Base-by-base conservation (phyloP, 148 eudicot genomes). In the Hydrangea macrophylla region DNA sequence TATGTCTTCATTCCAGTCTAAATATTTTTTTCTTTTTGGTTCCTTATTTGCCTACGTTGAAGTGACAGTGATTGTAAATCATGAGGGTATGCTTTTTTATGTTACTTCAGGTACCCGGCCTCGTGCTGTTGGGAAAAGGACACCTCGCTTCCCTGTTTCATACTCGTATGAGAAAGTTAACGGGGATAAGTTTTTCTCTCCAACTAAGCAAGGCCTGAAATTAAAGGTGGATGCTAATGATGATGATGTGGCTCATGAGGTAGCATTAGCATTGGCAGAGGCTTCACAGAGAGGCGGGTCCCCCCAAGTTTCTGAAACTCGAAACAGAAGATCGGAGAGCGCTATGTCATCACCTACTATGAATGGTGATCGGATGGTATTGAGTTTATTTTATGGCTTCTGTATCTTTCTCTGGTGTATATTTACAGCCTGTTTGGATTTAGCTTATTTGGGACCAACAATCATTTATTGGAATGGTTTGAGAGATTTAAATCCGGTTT, bases 271-370 rank as follows among this genome's bases (percentile, higher is more conserved):
- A 58, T 81, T 91, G 75, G 81, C 96, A 26, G 91, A 85, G 84
- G 97, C 89, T 70, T 94, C 91, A 79, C 91, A 91, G 61, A 87
- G 90, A 76, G 97, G 91, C 51, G 93, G 93, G 62, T 87, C 90
- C 62, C 96, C 88, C 24, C 91, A 87, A 71, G 78, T 76, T 26
- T 94, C 91, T 69, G 87, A 81, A 59, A 76, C 87, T 55, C 97
- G 88, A 15, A 77, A 60, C 55, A 85, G 69, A 70, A 86, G n/a
- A n/a, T n/a, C 75, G 50, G 80, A 77, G 57, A 45, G 31, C 56
- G 62, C 54, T 30, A 58, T 50, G 55, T 68, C 85, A 7, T 80
- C 85, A 50, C 86, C 89, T 64, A 75, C 56, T 67, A 55, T 68
- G 72, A 69, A 62, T 37, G 62, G 75, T 70, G 81, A 73, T 76